Base-by-base conservation (phyloP, 2,329 filamentous ascomycete species). In the Sclerotinia glacialis region DNA sequence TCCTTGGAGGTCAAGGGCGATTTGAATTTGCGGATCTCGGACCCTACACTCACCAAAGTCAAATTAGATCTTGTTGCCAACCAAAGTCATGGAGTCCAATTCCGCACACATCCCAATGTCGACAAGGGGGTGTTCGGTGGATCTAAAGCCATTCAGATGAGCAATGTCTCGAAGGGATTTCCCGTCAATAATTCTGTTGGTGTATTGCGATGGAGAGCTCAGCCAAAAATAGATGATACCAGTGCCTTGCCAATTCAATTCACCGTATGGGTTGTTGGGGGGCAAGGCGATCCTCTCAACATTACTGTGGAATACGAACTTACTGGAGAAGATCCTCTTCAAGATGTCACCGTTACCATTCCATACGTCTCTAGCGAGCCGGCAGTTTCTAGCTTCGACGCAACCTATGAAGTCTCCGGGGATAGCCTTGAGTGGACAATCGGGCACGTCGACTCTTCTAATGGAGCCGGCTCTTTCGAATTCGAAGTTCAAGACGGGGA, bases 231-330 rank as follows among this genome's bases (percentile, higher is more conserved):
- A 2, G 93, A 96, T 72, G 92, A 96, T 73, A 80, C 89, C 46
- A 88, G 87, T 69, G 87, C 93, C 65, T 88, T 96, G 47, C 95
- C 95, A 9, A 95, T 99, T 75, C 95, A 91, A 47, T 98, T 99
- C 78, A 97, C 93, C 2, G 94, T 97, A 47, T 99, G 95, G 95
- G 92, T 96, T 68, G 97, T 97, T 79, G 93, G 93, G 78, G 90
- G 91, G 58, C 85, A 87, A 28, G 86, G 89, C 56, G 87, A 88
- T 76, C 93, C 89, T 74, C 96, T 89, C 78, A 96, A 91, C 71
- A 87, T 99, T 76, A 99, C 94, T 1, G 86, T 98, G 44, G 95
- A 98, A 79, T 99, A 98, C 77, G 95, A 99, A 78, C 85, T 97
- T 68, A 94, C 91, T 0, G 91, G 93, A 62, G 84, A 87, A 2